Evolutionary conservation across 768 basidiomycete species (phyloP).

Genomic region (Phaffia tasmanica): DNA sequence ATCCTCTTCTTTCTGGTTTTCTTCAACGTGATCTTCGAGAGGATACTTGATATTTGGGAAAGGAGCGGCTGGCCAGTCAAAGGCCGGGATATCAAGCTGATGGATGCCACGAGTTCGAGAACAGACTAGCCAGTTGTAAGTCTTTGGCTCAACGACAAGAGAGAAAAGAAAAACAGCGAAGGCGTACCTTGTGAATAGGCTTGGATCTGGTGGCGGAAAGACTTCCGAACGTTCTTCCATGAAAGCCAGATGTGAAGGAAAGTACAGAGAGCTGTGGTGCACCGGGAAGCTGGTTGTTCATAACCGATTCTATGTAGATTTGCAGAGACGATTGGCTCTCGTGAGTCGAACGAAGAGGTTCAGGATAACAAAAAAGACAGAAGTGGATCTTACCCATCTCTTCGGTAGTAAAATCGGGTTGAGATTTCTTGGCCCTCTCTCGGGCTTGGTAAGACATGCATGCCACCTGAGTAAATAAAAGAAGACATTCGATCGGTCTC

Average conservation of each 20-base stretch:
- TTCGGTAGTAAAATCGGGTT: constrained; percentile 34
- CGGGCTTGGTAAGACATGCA: constrained; percentile 37
- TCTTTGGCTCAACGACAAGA: background rate
- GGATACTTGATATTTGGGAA: constrained; percentile 42
- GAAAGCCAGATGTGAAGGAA: constrained; percentile 41
- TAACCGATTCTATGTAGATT: constrained; percentile 34
- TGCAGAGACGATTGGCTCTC: background rate
- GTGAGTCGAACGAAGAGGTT: background rate
- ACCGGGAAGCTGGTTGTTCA: constrained; percentile 40
- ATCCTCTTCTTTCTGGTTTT: constrained; percentile 39
- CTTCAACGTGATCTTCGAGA: constrained; percentile 35
- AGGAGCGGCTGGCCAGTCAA: constrained; percentile 41
- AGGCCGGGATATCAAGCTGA: constrained; percentile 41
- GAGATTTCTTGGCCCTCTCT: constrained; percentile 28
- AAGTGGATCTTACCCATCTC: constrained; percentile 31
- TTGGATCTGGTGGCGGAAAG: constrained; percentile 40
- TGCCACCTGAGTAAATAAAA: constrained; percentile 29
- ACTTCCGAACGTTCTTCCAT: constrained; percentile 41
- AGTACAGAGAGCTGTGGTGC: constrained; percentile 38
- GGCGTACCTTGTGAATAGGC: constrained; percentile 40
- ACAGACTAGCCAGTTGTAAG: no score
- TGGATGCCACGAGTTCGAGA: background rate
- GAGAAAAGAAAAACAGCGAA: background rate
- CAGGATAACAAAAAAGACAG: background rate
- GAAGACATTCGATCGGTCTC: background rate